Percentiles rank a stretch among this genome's conserved stretches.
phyloP scores from a whole-genome alignment of 192 early-diverging fungal species.

The Backusella tuberculispora region DNA sequence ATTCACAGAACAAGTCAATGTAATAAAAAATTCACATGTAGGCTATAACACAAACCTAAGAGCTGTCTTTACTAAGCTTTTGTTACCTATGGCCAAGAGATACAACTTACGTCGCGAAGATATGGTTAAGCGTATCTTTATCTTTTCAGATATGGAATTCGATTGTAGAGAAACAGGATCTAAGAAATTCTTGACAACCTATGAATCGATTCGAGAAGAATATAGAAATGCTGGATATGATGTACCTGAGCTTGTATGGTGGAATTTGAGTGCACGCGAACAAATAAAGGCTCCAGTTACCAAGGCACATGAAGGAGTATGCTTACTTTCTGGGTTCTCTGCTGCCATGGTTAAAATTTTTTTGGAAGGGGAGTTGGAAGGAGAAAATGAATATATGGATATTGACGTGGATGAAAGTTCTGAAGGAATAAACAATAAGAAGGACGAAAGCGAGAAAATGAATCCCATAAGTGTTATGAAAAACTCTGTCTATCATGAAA shows the following conservation, averaged over 20 bases:
- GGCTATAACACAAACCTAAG: constrained; percentile 47
- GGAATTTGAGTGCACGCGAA: constrained; percentile 42
- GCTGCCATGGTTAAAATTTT: constrained; percentile 50
- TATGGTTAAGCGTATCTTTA: constrained; percentile 55
- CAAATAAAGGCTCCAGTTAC: constrained; percentile 42
- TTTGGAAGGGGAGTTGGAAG: constrained; percentile 39
- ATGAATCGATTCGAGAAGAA: constrained; percentile 27
- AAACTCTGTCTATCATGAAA: constrained; percentile 21
- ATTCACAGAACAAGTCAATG: constrained; percentile 37
- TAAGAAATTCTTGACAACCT: constrained; percentile 38
- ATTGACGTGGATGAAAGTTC: background rate
- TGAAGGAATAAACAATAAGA: background rate
- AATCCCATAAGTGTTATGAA: constrained; percentile 38
- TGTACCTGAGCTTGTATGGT: constrained; percentile 53
- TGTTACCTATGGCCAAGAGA: constrained; percentile 43
- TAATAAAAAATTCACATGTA: constrained; percentile 19
- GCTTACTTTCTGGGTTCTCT: constrained; percentile 52
- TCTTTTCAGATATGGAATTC: constrained; percentile 59
- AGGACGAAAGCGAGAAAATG: background rate
- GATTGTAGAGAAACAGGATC: constrained; percentile 6
- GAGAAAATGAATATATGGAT: background rate
- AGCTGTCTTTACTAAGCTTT: constrained; percentile 40
- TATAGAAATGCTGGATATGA: constrained; percentile 49
- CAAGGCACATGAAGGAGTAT: constrained; percentile 31
- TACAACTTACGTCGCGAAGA: constrained; percentile 40